These are phyloP conservation scores for Dioscorea cayenensis DNA, from an alignment of 116 monocot genomes.

Conservation along the genomic window DNA sequence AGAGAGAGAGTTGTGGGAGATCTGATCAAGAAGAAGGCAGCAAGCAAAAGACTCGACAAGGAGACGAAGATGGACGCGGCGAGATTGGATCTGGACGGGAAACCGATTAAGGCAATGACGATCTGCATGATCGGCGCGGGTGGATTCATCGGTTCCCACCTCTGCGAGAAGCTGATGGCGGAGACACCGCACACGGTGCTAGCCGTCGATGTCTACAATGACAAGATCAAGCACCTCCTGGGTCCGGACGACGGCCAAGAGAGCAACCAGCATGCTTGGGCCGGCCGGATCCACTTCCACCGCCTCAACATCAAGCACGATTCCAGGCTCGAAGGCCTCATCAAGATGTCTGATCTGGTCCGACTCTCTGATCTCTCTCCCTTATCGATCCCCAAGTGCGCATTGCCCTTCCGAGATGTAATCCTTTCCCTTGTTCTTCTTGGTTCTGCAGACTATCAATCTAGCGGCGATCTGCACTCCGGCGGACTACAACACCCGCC, in stretches of 20 bases:
- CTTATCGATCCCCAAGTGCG: neutral
- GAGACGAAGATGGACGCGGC: slow-evolving; percentile 4
- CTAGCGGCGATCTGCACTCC: slow-evolving; percentile 96
- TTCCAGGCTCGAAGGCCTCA: slow-evolving; percentile 83
- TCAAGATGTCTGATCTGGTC: slow-evolving; percentile 93
- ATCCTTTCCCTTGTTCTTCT: neutral
- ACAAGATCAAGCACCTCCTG: slow-evolving; percentile 89
- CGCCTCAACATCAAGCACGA: slow-evolving; percentile 97
- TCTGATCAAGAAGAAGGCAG: too few relatives aligned
- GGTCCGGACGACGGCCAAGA: slow-evolving; percentile 14
- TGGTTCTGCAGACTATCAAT: slow-evolving; percentile 53
- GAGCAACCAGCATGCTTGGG: slow-evolving; percentile 19
- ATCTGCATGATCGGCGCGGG: slow-evolving; percentile 98
- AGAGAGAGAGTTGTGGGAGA: too few relatives aligned
- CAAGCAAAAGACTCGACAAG: neutral
- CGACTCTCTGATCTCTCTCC: neutral
- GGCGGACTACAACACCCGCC: slow-evolving; percentile 96
- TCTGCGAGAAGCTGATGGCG: slow-evolving; percentile 85
- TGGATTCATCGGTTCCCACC: slow-evolving; percentile 93
- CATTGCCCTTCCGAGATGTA: neutral
- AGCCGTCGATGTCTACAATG: slow-evolving; percentile 87
- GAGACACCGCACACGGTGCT: slow-evolving; percentile 79
- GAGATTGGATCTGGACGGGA: slow-evolving; percentile 79
- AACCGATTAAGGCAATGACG: slow-evolving; percentile 52
- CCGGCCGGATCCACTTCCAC: slow-evolving; percentile 80